Evolutionary conservation across 225 moss, liverwort and hornwort species (phyloP), one percentile per base, ranked within the genome.

Genomic region (Bryum argenteum): DNA sequence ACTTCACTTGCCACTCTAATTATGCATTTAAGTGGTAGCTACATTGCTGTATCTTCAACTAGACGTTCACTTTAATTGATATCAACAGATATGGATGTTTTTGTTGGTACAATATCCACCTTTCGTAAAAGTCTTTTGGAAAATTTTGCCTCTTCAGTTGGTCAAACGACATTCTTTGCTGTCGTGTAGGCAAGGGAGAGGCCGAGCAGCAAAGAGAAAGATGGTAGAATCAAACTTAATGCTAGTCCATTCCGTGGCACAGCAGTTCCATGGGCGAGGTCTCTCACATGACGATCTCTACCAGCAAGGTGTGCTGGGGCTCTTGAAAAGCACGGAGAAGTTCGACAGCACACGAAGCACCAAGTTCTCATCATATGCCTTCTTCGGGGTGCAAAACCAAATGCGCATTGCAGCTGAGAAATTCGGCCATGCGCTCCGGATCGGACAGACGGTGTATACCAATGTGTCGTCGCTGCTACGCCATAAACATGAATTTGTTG

Each of bases 191-290:
- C 79, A 94, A 63, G 97, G 94, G 58, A 98, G 85, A 75, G 97
- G 94, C 39, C 89, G 97, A 65, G 94, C 97, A 58, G 92, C 97
- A 48, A 91, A 98, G 77, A 92, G 97, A 67, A 98, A 89, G 80
- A 98, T 94, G 94, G 86, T 98, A 11, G 85, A 92, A 75, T 91
- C 97, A 63, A 98, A 91, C 74, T 61, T 94, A 23, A 87, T 78
- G 58, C 85, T 98, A 1, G 97, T 98, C 23, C 84, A 88, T 78
- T 92, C 92, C 64, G 82, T 98, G 39, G 97, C 97, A 53, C 85
- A 82, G 18, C 87, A 80, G 66, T 98, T 94, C 77, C 87, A 65
- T 23, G 97, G 94, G 20, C 89, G 82, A 77, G 94, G 92, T 40
- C 92, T 98, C 53, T 91, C 97, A 15, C 97, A 98, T 58, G 80